These are phyloP conservation scores for Claviceps sorghi DNA, from an alignment of 2,329 filamentous ascomycete genomes.

Conservation along the genomic window DNA sequence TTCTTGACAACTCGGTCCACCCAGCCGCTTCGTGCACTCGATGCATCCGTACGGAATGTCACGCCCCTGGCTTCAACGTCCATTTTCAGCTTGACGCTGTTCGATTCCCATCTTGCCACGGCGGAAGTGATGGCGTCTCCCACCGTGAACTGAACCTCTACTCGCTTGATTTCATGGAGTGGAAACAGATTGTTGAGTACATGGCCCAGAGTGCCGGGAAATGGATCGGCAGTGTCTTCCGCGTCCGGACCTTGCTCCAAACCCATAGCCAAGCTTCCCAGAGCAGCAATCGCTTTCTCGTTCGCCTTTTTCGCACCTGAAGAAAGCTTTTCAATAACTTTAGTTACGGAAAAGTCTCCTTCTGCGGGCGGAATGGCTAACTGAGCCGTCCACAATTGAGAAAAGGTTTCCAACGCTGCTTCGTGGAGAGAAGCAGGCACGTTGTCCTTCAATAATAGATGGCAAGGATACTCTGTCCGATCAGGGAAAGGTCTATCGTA, in stretches of 20 bases:
- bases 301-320: conserved; percentile 63
- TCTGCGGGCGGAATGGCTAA: conserved; percentile 21
- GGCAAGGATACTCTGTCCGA: conserved; percentile 15
- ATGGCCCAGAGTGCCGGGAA: conserved; percentile 28
- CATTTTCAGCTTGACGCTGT: conserved; percentile 57
- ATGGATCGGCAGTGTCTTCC: conserved; percentile 6
- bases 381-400: conserved; percentile 32
- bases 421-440: conserved; percentile 25
- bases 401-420: conserved; percentile 28
- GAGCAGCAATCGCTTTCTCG: conserved; percentile 64
- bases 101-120: conserved; percentile 69
- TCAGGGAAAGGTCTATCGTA: conserved; percentile 22
- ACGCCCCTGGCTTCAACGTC: conserved; percentile 49
- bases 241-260: conserved; percentile 20
- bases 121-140: conserved; percentile 76
- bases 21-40: conserved; percentile 25
- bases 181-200: conserved; percentile 57
- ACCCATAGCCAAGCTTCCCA: conserved; percentile 63
- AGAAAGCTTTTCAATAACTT: conserved; percentile 48
- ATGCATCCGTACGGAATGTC: conserved; percentile 23
- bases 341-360: conserved; percentile 17
- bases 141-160: conserved; percentile 79
- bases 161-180: conserved; percentile 70
- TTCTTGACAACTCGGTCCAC: conserved; percentile 50
- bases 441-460: conserved; percentile 18